Conservation (phyloP, 805 yeast genomes). For the Wickerhamiella vanderwaltii region DNA sequence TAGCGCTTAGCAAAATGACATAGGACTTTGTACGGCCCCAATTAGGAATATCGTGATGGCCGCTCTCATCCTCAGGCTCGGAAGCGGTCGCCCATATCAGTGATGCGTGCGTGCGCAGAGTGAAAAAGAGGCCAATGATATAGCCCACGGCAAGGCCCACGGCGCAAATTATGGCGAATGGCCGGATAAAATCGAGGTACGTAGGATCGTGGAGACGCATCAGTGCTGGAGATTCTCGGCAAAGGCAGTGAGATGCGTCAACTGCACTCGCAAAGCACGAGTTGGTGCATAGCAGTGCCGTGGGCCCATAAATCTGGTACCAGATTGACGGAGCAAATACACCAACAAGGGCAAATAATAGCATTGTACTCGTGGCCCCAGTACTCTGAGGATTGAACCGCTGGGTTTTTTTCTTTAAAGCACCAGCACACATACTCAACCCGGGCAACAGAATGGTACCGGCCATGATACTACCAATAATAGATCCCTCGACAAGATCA, state of each 20-base stretch:
- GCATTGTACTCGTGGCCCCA: conserved; percentile 93
- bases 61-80: conserved; percentile 29
- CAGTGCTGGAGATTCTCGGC: conserved; percentile 59
- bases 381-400: conserved; percentile 93
- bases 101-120: conserved; percentile 91
- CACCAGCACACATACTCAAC: conserved; percentile 95
- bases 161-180: conserved; percentile 74
- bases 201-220: conserved; percentile 50
- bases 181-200: conserved; percentile 58
- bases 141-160: conserved; percentile 70
- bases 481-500: conserved; percentile 83
- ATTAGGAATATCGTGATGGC: conserved; percentile 93
- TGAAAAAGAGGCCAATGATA: conserved; percentile 79
- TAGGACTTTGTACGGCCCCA: conserved; percentile 86
- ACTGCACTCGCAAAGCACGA: conserved; percentile 13
- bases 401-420: conserved; percentile 81
- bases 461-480: conserved; percentile 86
- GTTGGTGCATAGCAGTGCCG: conserved; percentile 52
- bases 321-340: conserved; percentile 88
- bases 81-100: conserved; percentile 79
- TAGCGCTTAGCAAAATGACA: conserved; percentile 68
- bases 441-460: conserved; percentile 91
- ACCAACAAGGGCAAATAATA: conserved; percentile 76
- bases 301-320: conserved; percentile 80
- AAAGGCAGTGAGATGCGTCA: conserved; percentile 22